A percentile compares a stretch with the other conserved stretches of the same genome.
Evolutionary conservation across 768 basidiomycete species (phyloP).

Genomic region (Podaxis sp.): DNA sequence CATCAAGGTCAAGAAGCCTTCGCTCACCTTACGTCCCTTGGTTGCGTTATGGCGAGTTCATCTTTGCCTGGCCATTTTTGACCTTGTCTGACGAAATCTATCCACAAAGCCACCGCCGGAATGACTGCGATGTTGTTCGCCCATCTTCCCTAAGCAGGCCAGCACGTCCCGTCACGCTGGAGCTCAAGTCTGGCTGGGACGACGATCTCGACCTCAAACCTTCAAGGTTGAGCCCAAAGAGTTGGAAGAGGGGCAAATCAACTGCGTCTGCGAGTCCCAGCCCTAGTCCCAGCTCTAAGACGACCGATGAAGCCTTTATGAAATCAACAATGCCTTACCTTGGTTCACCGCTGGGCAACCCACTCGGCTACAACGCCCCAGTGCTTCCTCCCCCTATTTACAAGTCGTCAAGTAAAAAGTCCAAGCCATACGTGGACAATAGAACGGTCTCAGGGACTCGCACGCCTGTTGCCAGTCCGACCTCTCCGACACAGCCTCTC

Average conservation of each 20-base stretch:
- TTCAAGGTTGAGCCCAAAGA: constrained; percentile 17
- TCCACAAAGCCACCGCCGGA: neutral
- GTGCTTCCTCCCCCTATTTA: constrained; percentile 18
- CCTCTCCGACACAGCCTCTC: neutral
- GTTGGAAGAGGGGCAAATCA: constrained; percentile 12
- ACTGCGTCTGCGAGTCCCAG: constrained; percentile 16
- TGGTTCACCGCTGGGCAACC: constrained; percentile 38
- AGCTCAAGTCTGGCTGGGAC: constrained; percentile 48
- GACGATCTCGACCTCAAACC: constrained; percentile 36
- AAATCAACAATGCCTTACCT: constrained; percentile 40
- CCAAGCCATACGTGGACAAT: neutral
- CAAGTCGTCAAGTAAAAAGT: neutral
- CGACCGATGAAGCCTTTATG: constrained; percentile 37
- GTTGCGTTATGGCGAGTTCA: neutral
- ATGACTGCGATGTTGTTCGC: constrained; percentile 6
- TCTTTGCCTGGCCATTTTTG: neutral
- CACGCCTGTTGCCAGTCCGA: neutral
- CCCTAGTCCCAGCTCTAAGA: constrained; percentile 24
- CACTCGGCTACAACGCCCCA: constrained; percentile 33
- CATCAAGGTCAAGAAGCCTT: neutral
- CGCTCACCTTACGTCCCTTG: neutral
- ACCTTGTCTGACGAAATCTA: neutral
- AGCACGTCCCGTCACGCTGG: constrained; percentile 23
- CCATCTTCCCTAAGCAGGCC: constrained; percentile 19
- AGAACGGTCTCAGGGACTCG: neutral